Percentiles rank a stretch among this genome's conserved stretches.
Conservation (phyloP, 257 asterid genomes). For the Lithospermum erythrorhizon region DNA sequence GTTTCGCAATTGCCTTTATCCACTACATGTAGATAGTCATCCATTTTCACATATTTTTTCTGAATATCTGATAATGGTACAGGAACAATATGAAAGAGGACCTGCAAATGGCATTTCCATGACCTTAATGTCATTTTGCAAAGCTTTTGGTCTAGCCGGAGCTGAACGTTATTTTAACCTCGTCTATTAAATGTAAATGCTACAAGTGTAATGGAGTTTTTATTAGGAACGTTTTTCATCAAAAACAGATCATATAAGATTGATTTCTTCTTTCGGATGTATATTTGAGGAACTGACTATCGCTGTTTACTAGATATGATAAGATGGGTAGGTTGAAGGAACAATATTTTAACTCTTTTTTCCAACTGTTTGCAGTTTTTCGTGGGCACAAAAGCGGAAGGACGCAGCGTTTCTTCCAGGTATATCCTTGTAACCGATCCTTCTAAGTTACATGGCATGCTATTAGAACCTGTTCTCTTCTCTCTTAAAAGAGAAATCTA, state of each 20-base stretch:
- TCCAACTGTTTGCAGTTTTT: not conserved
- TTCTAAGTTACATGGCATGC: no score
- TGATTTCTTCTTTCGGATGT: not conserved
- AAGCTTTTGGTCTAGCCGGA: slow-evolving; percentile 67
- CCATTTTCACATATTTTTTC: not conserved
- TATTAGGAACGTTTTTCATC: no score
- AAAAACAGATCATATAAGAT: no score
- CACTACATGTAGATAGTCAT: not conserved
- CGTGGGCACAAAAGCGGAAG: not conserved
- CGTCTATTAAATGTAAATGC: no score
- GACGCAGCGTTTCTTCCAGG: not conserved
- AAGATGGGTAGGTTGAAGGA: not conserved
- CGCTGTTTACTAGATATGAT: no score
- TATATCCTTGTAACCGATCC: not conserved
- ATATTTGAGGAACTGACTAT: no score
- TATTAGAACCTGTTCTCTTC: no score
- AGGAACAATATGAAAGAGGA: slow-evolving; percentile 70
- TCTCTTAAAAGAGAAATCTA: no score
- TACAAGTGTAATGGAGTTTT: no score
- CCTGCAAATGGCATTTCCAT: slow-evolving; percentile 82
- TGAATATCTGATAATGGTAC: slow-evolving; percentile 5
- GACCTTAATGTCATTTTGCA: slow-evolving; percentile 71
- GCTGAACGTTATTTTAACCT: not conserved
- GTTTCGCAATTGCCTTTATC: not conserved
- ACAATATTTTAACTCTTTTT: not conserved